Evolutionary conservation across 192 early-diverging fungal species (phyloP).

Genomic region (Allomyces macrogynus): DNA sequence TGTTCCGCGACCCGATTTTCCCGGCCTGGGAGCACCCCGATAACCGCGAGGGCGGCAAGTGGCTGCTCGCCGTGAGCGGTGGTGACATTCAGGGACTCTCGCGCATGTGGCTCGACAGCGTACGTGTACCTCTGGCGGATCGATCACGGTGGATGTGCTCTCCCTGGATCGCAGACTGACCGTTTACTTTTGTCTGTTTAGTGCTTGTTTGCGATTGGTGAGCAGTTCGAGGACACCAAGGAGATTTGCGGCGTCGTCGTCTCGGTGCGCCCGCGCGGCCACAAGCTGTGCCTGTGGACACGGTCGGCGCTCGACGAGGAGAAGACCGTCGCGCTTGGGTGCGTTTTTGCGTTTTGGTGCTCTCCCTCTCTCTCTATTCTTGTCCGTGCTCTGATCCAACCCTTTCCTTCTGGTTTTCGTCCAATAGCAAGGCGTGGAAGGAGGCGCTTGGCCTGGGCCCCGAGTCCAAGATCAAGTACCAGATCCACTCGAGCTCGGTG

Average conservation of each 20-base stretch:
- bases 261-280: conserved; percentile 59
- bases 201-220: conserved; percentile 77
- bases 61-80: conserved; percentile 53
- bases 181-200: conserved; percentile 9
- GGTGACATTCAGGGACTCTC: conserved; percentile 57
- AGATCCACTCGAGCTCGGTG: not conserved
- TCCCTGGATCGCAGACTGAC: conserved; percentile 1
- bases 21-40: conserved; percentile 88
- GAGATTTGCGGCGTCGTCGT: conserved; percentile 80
- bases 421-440: not conserved
- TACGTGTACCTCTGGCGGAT: conserved; percentile 14
- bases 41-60: conserved; percentile 82
- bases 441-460: not conserved
- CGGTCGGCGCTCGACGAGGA: conserved; percentile 29
- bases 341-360: conserved; percentile 6
- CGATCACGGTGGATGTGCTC: conserved; percentile 3
- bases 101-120: conserved; percentile 65
- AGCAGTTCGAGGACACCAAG: conserved; percentile 51
- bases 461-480: not conserved
- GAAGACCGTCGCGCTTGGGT: conserved; percentile 28
- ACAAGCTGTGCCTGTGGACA: conserved; percentile 75
- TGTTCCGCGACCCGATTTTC: conserved; percentile 79
- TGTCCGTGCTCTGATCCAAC: no score
- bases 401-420: no score
- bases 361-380: not conserved